Evolutionary conservation across 345 rosid species (phyloP).

Genomic region (Aurinia saxatilis): DNA sequence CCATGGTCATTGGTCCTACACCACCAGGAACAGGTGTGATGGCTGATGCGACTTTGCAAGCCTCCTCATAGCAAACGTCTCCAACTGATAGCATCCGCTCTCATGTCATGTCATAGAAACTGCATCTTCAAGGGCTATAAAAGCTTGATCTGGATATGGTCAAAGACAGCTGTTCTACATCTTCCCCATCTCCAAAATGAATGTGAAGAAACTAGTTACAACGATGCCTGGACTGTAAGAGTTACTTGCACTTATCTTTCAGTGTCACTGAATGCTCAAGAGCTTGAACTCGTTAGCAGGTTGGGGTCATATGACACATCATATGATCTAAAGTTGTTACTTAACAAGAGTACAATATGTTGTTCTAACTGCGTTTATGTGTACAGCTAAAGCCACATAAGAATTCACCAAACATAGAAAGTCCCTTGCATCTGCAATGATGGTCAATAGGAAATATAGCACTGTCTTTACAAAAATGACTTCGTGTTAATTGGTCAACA

Average conservation of each 20-base stretch:
- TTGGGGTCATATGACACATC: too few species aligned
- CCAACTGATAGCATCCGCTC: too few species aligned
- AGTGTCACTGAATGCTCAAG: slow-evolving; percentile 32
- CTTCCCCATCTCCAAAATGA: slow-evolving; percentile 9
- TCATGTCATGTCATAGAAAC: slow-evolving; percentile 1
- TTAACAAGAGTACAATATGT: too few species aligned
- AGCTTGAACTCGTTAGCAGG: slow-evolving; percentile 36
- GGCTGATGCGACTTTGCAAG: slow-evolving; percentile 62
- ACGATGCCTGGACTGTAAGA: slow-evolving; percentile 30
- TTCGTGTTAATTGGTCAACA: slow-evolving; percentile 17
- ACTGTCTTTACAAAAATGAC: background rate
- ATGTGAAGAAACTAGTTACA: slow-evolving; percentile 25
- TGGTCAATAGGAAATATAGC: background rate
- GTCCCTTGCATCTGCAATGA: background rate
- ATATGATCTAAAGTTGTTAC: slow-evolving; percentile 19
- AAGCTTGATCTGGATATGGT: background rate
- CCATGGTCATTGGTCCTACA: slow-evolving; percentile 92
- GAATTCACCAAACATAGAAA: background rate
- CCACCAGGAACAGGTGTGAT: slow-evolving; percentile 88
- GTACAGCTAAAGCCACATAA: background rate
- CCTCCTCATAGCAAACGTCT: slow-evolving; percentile 80
- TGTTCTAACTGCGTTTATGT: too few species aligned
- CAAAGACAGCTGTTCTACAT: background rate
- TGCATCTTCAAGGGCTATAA: background rate
- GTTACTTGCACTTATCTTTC: slow-evolving; percentile 40